Percentiles rank a stretch among this genome's conserved stretches.
phyloP scores from a whole-genome alignment of 768 basidiomycete genomes.

The Podaxis sp. region DNA sequence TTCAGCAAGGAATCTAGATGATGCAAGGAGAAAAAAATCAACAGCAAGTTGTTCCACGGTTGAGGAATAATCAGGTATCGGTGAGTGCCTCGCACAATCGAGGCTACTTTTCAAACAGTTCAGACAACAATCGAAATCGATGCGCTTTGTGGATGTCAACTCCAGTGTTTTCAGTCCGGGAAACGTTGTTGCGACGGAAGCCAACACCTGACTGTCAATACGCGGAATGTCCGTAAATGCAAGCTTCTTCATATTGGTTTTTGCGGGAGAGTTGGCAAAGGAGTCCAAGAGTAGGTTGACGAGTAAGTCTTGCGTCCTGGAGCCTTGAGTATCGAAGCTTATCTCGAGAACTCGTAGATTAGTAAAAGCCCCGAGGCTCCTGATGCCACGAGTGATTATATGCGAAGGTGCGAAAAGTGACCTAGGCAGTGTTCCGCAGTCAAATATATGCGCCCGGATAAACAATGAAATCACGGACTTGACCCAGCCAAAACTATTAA shows the following conservation, averaged over 20 bases:
- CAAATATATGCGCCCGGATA: slow-evolving; percentile 12
- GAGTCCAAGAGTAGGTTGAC: slow-evolving; percentile 29
- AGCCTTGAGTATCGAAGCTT: slow-evolving; percentile 37
- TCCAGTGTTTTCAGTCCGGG: slow-evolving; percentile 43
- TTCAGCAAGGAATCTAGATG: not conserved
- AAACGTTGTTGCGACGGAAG: slow-evolving; percentile 40
- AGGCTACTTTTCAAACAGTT: slow-evolving; percentile 61
- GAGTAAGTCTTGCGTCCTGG: slow-evolving; percentile 38
- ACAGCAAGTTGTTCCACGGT: slow-evolving; percentile 47
- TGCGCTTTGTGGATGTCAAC: slow-evolving; percentile 55
- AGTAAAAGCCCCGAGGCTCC: slow-evolving; percentile 25
- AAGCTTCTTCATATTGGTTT: slow-evolving; percentile 39
- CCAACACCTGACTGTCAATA: slow-evolving; percentile 47
- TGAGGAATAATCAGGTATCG: slow-evolving; percentile 48
- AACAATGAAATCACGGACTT: slow-evolving; percentile 30
- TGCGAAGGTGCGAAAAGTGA: slow-evolving; percentile 27
- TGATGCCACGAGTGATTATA: slow-evolving; percentile 22
- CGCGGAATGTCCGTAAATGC: slow-evolving; percentile 51
- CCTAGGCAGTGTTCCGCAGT: slow-evolving; percentile 19
- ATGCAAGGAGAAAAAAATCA: slow-evolving; percentile 21
- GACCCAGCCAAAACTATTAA: slow-evolving; percentile 38
- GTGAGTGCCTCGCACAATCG: slow-evolving; percentile 52
- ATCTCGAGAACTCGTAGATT: slow-evolving; percentile 35
- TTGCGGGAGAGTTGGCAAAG: slow-evolving; percentile 24
- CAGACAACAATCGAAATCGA: slow-evolving; percentile 58